phyloP scores from a whole-genome alignment of 495 filamentous ascomycete species.

The Tuber magnatum region DNA sequence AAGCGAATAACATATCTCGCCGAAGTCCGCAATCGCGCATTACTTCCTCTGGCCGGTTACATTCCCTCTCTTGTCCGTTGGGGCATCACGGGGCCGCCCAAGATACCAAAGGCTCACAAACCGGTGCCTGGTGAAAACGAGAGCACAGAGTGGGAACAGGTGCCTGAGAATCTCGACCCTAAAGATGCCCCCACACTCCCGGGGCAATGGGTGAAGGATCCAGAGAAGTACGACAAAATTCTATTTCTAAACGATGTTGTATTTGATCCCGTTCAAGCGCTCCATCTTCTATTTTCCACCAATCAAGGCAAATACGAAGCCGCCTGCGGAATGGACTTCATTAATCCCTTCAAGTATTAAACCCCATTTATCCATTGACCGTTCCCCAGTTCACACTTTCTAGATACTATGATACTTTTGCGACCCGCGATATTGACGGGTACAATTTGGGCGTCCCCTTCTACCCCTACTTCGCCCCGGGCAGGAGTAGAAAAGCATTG shows the following conservation, averaged over 20 bases:
- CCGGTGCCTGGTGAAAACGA: neutral
- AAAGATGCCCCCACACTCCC: slow-evolving; percentile 24
- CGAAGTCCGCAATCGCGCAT: slow-evolving; percentile 66
- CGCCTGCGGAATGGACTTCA: slow-evolving; percentile 73
- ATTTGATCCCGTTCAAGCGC: slow-evolving; percentile 62
- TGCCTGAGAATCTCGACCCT: slow-evolving; percentile 2
- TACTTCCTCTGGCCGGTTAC: slow-evolving; percentile 53
- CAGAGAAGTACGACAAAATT: slow-evolving; percentile 56
- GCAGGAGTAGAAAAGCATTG: slow-evolving; percentile 57
- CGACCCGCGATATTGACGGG: slow-evolving; percentile 66
- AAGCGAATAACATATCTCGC: slow-evolving; percentile 73
- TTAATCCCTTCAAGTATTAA: slow-evolving; percentile 61
- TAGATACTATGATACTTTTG: slow-evolving; percentile 64
- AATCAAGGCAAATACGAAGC: slow-evolving; percentile 61
- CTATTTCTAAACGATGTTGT: slow-evolving; percentile 71
- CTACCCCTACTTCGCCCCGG: slow-evolving; percentile 67
- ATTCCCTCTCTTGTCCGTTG: slow-evolving; percentile 29
- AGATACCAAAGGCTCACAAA: slow-evolving; percentile 3
- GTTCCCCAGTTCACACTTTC: neutral
- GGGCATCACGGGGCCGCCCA: slow-evolving; percentile 16
- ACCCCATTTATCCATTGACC: neutral
- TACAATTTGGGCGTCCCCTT: slow-evolving; percentile 63
- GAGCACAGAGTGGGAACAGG: slow-evolving; percentile 15
- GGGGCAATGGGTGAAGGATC: slow-evolving; percentile 38
- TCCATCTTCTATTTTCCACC: slow-evolving; percentile 69